Evolutionary conservation across 768 basidiomycete species (phyloP).

Genomic region (Tylopilus cervinicoccineus): DNA sequence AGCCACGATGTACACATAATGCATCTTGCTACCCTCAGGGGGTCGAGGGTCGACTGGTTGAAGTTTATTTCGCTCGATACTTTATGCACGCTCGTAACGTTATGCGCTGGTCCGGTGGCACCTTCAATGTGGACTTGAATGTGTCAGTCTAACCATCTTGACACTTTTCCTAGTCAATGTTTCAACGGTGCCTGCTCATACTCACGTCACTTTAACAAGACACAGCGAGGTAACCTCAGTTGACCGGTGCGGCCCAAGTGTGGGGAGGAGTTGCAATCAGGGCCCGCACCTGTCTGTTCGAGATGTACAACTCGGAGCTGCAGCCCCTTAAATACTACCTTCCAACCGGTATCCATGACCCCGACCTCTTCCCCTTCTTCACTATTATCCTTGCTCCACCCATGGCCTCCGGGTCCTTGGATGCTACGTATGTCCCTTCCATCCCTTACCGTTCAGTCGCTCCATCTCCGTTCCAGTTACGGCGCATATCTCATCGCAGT

Average conservation of each 20-base stretch:
- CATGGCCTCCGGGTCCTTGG: slow-evolving; percentile 26
- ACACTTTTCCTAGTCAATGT: not conserved
- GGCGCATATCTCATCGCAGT: slow-evolving; percentile 51
- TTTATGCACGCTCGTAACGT: too few species aligned
- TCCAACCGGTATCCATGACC: not conserved
- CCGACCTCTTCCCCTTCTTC: not conserved
- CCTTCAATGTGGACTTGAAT: too few species aligned
- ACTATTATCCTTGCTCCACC: not conserved
- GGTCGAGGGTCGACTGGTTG: too few species aligned
- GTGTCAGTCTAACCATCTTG: too few species aligned
- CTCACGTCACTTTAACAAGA: too few species aligned
- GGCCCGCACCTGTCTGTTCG: too few species aligned
- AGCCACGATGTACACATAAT: too few species aligned
- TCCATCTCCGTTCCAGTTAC: slow-evolving; percentile 30
- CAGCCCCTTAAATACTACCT: slow-evolving; percentile 1
- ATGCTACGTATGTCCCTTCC: slow-evolving; percentile 31
- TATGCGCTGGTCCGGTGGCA: too few species aligned
- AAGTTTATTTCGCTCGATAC: too few species aligned
- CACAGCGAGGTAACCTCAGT: not conserved
- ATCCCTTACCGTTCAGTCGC: not conserved
- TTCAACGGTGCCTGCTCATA: too few species aligned
- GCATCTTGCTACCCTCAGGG: too few species aligned
- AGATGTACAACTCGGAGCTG: not conserved
- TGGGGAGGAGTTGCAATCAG: not conserved
- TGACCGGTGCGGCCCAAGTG: not conserved